Evolutionary conservation across 106 monocot species (phyloP).

Genomic region (Iris macrosiphon): DNA sequence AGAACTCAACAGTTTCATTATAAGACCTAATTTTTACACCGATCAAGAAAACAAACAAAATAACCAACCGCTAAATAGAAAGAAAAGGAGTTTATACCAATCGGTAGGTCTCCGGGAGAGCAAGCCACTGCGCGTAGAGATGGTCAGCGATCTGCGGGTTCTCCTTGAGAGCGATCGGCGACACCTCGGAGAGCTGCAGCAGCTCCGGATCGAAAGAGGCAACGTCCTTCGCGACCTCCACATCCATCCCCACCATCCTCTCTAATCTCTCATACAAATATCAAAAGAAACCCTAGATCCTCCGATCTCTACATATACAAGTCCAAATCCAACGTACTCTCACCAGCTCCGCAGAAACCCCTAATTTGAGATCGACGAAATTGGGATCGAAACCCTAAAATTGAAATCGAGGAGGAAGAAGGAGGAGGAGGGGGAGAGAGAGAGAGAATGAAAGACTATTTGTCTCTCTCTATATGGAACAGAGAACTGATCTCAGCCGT

Average conservation of each 20-base stretch:
- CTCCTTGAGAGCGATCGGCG: conserved; percentile 54
- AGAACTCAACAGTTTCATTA: too few relatives aligned
- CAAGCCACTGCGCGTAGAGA: conserved; percentile 85
- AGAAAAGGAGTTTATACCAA: too few relatives aligned
- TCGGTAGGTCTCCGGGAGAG: conserved; percentile 59
- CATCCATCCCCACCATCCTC: conserved; percentile 46
- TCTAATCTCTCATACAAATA: conserved; percentile 28
- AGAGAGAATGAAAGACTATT: not conserved
- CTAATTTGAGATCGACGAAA: not conserved
- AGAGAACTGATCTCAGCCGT: not conserved
- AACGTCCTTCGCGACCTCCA: conserved; percentile 43
- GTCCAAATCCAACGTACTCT: too few relatives aligned
- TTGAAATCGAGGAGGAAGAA: too few relatives aligned
- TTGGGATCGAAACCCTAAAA: not conserved
- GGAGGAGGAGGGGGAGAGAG: not conserved
- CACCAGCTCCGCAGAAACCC: not conserved
- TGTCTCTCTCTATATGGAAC: not conserved
- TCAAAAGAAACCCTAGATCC: conserved; percentile 1
- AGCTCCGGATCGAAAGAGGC: conserved; percentile 72
- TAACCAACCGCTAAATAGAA: too few relatives aligned
- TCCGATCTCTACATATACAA: too few relatives aligned
- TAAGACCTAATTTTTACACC: too few relatives aligned
- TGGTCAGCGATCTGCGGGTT: conserved; percentile 61
- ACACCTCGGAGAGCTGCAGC: conserved; percentile 76
- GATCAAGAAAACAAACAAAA: too few relatives aligned